Evolutionary conservation across 306 rosid species (phyloP), one percentile per base, ranked within the genome.

Genomic region (Fragaria nilgerrensis): DNA sequence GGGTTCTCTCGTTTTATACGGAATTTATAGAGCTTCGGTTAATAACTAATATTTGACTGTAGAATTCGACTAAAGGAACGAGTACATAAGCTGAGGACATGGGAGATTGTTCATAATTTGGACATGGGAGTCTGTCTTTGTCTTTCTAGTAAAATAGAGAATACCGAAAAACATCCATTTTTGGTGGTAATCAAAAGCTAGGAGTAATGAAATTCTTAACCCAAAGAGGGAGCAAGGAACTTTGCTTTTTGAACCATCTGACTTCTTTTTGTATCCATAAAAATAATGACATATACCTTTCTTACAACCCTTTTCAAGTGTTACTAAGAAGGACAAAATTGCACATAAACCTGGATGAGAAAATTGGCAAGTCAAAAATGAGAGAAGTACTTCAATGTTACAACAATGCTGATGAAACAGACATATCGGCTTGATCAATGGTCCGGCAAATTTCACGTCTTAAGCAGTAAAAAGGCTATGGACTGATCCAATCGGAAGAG

Each of bases 401-500:
- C 84, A 59, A 61, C 81, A 72, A 72, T 73, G 63, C 55, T 67
- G 82, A 70, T 45, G 79, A 48, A 70, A 48, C 75, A 64, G 71
- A 84, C 84, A 91, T 84, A 74, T 75, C 80, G 49, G 84, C 77
- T 80, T 59, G 15, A 83, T 77, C 63, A 89, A 86, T 7, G 88
- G 85, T 68, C 80, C 83, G 17, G 87, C 91, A 75, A 81, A 78
- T 68, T 71, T 81, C 47, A 79, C 32, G 36, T 88, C 87, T 70
- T 78, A 77, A 72, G 82, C 53, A 15, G 88, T 83, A 53, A 92
- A 71, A 5, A 50, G 56, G 56, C 56, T 87, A 82, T 80, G 85
- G 63, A 89, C 71, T 53, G 96, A 63, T 82, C 96, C 87, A 0
- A 55, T 56, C 36, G 91, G 69, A 83, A 92, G 90, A 81, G 83